phyloP scores from a whole-genome alignment of 2,329 filamentous ascomycete genomes.

The Penicillium expansum region DNA sequence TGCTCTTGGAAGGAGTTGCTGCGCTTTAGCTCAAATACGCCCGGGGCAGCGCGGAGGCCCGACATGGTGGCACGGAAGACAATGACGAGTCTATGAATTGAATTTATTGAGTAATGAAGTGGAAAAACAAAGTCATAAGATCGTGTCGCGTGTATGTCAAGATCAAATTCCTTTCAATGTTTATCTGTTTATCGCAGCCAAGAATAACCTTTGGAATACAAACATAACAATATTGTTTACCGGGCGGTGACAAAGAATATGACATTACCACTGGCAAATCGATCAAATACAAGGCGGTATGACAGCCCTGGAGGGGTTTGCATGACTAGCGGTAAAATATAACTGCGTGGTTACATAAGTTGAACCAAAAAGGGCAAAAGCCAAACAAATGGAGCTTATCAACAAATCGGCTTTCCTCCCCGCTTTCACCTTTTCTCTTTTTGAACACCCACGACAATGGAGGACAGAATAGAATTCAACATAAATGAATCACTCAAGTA shows the following conservation, averaged over 20 bases:
- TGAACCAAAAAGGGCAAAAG: conserved; percentile 26
- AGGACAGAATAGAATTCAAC: conserved; percentile 72
- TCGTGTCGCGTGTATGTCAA: not conserved
- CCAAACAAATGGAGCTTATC: conserved; percentile 27
- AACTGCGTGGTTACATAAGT: conserved; percentile 2
- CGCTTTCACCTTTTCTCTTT: conserved; percentile 13
- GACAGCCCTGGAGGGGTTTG: not conserved
- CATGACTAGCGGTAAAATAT: not conserved
- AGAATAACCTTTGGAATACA: not conserved
- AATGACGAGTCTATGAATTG: not conserved
- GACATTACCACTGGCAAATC: not conserved
- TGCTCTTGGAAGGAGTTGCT: conserved; percentile 18
- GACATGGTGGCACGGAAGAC: conserved; percentile 24
- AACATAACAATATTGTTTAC: not conserved
- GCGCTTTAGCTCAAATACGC: conserved; percentile 26
- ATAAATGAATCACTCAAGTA: conserved; percentile 95
- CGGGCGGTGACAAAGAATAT: conserved; percentile 1
- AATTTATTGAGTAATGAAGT: not conserved
- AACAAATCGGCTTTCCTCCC: conserved; percentile 19
- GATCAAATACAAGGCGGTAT: conserved; percentile 8
- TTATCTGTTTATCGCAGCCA: conserved; percentile 4
- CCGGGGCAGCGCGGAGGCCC: conserved; percentile 23
- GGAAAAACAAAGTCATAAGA: not conserved
- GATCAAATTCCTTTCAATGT: not conserved
- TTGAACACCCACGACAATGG: conserved; percentile 55